Evolutionary conservation across 2,329 filamentous ascomycete species (phyloP).

Genomic region (Diaporthe velutina): DNA sequence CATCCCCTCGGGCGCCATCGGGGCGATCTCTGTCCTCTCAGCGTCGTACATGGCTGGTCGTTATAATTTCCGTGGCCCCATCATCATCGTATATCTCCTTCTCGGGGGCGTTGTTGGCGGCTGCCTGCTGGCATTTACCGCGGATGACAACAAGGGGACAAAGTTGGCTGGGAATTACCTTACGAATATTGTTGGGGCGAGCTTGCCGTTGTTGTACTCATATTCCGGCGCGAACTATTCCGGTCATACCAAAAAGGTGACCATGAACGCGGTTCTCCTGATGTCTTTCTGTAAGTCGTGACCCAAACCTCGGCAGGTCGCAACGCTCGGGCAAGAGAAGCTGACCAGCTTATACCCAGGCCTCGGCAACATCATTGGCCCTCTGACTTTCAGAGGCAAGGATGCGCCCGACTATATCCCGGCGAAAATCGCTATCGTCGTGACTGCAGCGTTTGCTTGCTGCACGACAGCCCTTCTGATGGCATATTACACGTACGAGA

Average conservation of each 20-base stretch:
- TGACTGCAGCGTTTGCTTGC: constrained; percentile 44
- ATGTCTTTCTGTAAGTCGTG: constrained; percentile 51
- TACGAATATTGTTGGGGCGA: constrained; percentile 53
- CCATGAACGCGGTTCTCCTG: constrained; percentile 50
- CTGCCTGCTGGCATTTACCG: constrained; percentile 51
- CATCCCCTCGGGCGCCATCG: constrained; percentile 52
- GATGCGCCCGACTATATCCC: constrained; percentile 54
- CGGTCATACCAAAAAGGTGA: constrained; percentile 53
- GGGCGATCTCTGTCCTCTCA: constrained; percentile 44
- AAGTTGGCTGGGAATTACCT: constrained; percentile 55
- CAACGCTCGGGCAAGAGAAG: neutral
- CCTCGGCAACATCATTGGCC: constrained; percentile 57
- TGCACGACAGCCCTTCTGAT: constrained; percentile 35
- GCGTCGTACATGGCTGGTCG: constrained; percentile 36
- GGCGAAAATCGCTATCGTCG: constrained; percentile 56
- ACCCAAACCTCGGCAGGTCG: too few species aligned
- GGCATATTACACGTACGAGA: constrained; percentile 39
- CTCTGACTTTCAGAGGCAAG: constrained; percentile 52
- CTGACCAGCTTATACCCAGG: constrained; percentile 40
- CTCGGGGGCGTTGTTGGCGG: constrained; percentile 54
- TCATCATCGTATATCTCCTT: constrained; percentile 44
- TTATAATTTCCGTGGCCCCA: constrained; percentile 36
- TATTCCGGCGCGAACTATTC: constrained; percentile 50
- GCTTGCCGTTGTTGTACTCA: constrained; percentile 52
- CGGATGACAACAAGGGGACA: constrained; percentile 49